Percentiles rank a stretch among this genome's conserved stretches.
These are phyloP conservation scores for Mycena chlorophos DNA, from an alignment of 768 basidiomycete genomes.

Conservation along the genomic window DNA sequence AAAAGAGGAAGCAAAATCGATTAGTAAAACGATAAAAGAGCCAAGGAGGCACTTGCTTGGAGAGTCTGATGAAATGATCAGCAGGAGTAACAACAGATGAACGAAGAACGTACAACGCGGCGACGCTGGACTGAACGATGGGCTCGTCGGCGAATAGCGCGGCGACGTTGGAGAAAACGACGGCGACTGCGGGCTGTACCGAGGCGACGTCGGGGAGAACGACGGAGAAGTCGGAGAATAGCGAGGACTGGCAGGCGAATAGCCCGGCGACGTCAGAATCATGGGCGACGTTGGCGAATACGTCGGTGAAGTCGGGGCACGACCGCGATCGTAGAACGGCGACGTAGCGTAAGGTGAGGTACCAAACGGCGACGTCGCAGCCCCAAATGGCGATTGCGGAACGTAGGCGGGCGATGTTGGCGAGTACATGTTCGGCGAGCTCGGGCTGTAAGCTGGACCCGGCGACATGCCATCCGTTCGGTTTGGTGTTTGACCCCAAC, in stretches of 20 bases:
- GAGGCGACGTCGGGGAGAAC: conserved; percentile 83
- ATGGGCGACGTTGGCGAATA: conserved; percentile 90
- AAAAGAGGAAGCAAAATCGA: conserved; percentile 7
- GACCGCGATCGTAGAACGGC: conserved; percentile 72
- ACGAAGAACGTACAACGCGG: conserved; percentile 67
- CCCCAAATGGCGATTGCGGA: conserved; percentile 78
- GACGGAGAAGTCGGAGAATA: conserved; percentile 84
- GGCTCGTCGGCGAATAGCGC: conserved; percentile 85
- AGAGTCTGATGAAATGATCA: conserved; percentile 56
- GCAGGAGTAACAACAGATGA: conserved; percentile 11
- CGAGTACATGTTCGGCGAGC: conserved; percentile 86
- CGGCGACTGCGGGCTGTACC: conserved; percentile 87
- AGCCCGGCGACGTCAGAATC: conserved; percentile 78
- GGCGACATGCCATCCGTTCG: conserved; percentile 89
- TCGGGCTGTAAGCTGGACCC: conserved; percentile 85
- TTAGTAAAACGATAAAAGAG: conserved; percentile 25
- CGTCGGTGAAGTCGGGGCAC: conserved; percentile 69
- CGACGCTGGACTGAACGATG: conserved; percentile 92
- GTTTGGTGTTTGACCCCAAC: conserved; percentile 83
- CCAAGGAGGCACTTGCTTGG: conserved; percentile 58
- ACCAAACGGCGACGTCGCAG: conserved; percentile 81
- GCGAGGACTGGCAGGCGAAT: conserved; percentile 83
- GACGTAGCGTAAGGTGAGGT: conserved; percentile 82
- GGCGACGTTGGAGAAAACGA: conserved; percentile 91
- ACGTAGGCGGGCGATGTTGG: conserved; percentile 86